Base-by-base conservation (phyloP, 208 protist species). In the Trypanosoma cruzi region DNA sequence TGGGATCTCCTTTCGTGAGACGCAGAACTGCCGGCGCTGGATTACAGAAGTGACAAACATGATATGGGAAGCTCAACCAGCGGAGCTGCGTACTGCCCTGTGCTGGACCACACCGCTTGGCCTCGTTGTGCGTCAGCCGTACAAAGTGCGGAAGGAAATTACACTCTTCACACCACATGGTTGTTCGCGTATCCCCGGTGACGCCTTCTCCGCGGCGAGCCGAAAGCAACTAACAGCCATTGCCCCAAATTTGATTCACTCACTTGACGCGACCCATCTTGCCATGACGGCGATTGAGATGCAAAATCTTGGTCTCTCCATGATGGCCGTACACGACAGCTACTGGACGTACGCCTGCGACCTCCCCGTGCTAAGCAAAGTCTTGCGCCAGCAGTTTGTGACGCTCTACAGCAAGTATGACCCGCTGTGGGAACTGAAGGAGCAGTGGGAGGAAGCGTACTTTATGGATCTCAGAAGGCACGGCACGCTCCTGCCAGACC, bases 241-340 rank as follows among this genome's bases (percentile, higher is more conserved):
- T 68, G 98, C 99, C 2, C 99, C 99, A 0, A 99, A 99, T 75
- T 98, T 98, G 48, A 98, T 99, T 58, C 99, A 99, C 88, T 99
- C 97, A 0, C 84, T 99, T 6, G 99, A 99, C 83, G 95, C 97
- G 7, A 98, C 98, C 7, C 98, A 99, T 79, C 95, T 99, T 65
- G 89, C 98, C 22, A 95, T 99, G 87, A 99, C 98, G 20, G 98
- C 98, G 32, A 73, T 96, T 5, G 80, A 91, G 61, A 99, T 98
- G 86, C 77, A 97, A 42, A 66, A 93, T 2, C 75, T 79, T 5
- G 95, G 88, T 1, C 77, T 97, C 13, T 92, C 79, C 29, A 95
- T 96, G 71, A 99, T 99, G 87, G 98, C 97, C 10, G 98, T 99
- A 59, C 98, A 99, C 72, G 99, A 99, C 83, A 97, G 86, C 18